Evolutionary conservation across 345 rosid species (phyloP), one percentile per base, ranked within the genome.

Genomic region (Corchorus capsularis): DNA sequence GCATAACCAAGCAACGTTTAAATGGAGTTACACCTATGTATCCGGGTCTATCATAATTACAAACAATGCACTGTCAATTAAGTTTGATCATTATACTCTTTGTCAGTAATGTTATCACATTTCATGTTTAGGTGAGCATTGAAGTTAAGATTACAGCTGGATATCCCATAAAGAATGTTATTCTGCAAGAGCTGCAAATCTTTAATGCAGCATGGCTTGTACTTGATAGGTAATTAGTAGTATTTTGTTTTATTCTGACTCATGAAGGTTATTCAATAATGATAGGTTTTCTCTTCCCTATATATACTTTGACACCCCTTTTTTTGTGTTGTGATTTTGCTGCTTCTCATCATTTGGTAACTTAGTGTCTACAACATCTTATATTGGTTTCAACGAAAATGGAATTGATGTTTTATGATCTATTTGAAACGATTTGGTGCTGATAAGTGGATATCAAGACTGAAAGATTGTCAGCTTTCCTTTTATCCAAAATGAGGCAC

Each of bases 91-190:
- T 6, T 14, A 32, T 7, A 13, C 20, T 17, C 8, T 17, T 53
- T 39, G 47, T 16, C 37, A 59, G 7, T 59, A 32, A 60, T 11
- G 13, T 2, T 60, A 60, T 49, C 22, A n/a, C 27, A 15, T 75
- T 77, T 54, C 63, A 46, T 45, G 65, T 71, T 69, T 57, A 88
- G 92, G 85, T 90, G 20, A 82, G 62, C 71, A 74, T 88, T 35
- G 90, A 87, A 84, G 92, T 90, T 57, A 87, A 83, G 80, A 72
- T 87, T 35, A 83, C 85, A 67, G 90, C 92, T 63, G 92, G 92
- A 67, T 17, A 67, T 63, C 92, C 94, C 68, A 65, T 79, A 8
- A 87, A 69, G 83, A 85, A 88, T 62, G 88, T 90, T 45, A 77
- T 88, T 61, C 32, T 88, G 19, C 92, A 88, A 62, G 92, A 90